phyloP scores from a whole-genome alignment of 352 stramenopile species.

The Phytophthora multivora region DNA sequence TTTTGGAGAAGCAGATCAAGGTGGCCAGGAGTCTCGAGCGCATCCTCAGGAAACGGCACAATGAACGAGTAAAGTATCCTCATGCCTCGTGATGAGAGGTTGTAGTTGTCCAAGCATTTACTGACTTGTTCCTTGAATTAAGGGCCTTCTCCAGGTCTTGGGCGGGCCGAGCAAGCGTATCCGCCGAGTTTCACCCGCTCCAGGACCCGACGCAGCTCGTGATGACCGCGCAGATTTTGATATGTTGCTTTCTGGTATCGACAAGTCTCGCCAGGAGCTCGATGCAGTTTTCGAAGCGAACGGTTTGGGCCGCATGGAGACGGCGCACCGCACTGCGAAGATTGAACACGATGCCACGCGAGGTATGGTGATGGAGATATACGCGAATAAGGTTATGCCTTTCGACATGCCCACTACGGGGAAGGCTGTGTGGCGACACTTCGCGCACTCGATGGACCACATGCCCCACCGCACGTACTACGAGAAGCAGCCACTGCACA shows the following conservation, averaged over 20 bases:
- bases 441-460: constrained; percentile 42
- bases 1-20: constrained; percentile 59
- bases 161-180: constrained; percentile 34
- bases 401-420: constrained; percentile 39
- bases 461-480: constrained; percentile 44
- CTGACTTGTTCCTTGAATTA: constrained; percentile 32
- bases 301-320: constrained; percentile 37
- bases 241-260: constrained; percentile 37
- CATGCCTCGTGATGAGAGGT: constrained; percentile 19
- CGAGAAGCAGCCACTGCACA: constrained; percentile 42
- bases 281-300: constrained; percentile 44
- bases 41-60: constrained; percentile 41
- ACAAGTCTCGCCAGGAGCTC: constrained; percentile 35
- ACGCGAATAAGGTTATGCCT: constrained; percentile 44
- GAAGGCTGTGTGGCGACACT: constrained; percentile 42
- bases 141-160: constrained; percentile 30
- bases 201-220: constrained; percentile 11
- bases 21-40: constrained; percentile 47
- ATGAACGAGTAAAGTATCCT: constrained; percentile 39
- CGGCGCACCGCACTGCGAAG: constrained; percentile 34
- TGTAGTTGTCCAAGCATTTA: constrained; percentile 13
- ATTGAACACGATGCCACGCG: constrained; percentile 38
- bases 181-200: constrained; percentile 24
- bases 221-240: constrained; percentile 35
- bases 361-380: constrained; percentile 48